Percentiles rank a stretch among this genome's conserved stretches.
Evolutionary conservation across 371 early-diverging fungal species (phyloP).

Genomic region (Rhizopus sp.): DNA sequence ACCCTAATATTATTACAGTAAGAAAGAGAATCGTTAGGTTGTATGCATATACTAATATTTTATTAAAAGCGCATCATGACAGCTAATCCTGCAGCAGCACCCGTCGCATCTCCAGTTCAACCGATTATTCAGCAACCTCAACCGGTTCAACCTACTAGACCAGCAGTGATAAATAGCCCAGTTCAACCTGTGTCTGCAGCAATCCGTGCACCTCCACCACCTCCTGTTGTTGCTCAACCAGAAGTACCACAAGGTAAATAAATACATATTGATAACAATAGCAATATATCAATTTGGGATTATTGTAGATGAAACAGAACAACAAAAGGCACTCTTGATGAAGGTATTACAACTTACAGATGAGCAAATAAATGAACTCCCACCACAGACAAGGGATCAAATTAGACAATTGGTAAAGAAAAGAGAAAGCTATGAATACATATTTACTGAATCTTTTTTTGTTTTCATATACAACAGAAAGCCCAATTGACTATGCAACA

Average conservation of each 20-base stretch:
- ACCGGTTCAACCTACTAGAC: constrained; percentile 32
- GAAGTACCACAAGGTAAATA: constrained; percentile 7
- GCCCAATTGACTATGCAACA: constrained; percentile 36
- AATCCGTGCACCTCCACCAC: constrained; percentile 2
- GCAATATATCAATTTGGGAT: not conserved
- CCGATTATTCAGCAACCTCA: constrained; percentile 29
- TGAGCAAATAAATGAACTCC: constrained; percentile 55
- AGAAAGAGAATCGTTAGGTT: not conserved
- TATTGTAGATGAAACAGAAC: constrained; percentile 38
- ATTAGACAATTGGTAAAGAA: constrained; percentile 56
- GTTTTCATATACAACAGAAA: constrained; percentile 24
- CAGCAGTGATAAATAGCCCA: constrained; percentile 17
- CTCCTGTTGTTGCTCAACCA: not conserved
- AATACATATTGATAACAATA: not conserved
- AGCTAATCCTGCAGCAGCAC: constrained; percentile 14
- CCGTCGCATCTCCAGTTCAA: constrained; percentile 18
- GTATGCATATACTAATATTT: constrained; percentile 13
- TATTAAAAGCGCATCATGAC: constrained; percentile 43
- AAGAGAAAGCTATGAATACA: not conserved
- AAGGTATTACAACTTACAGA: constrained; percentile 57
- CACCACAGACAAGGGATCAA: constrained; percentile 55
- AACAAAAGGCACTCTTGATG: constrained; percentile 53
- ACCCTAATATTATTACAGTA: constrained; percentile 76
- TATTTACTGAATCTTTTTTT: not conserved
- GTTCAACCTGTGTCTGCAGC: constrained; percentile 15